Base-by-base conservation (phyloP, 2,329 filamentous ascomycete species). In the Xylaria sp. region DNA sequence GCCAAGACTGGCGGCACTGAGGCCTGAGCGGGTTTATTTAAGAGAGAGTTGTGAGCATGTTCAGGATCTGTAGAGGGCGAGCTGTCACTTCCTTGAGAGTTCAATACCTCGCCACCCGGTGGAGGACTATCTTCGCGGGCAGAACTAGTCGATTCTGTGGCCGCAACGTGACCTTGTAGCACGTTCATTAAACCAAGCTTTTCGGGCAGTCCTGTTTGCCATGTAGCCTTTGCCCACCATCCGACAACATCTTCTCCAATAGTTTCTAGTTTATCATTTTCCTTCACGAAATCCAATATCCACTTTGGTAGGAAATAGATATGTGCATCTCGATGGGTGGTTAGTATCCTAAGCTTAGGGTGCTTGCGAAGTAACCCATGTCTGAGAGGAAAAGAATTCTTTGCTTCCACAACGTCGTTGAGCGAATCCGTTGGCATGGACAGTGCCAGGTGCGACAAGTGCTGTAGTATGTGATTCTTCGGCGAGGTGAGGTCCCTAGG, bases 281-380 rank as follows among this genome's bases (percentile, higher is more conserved):
- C 84, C 65, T 88, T 87, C 47, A 96, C 88, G 78, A 97, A 92
- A 61, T 96, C 90, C 74, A 97, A 87, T 9, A 97, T 87, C 95
- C 96, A 98, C 71, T 89, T 89, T 0, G 96, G 96, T 72, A 99
- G 92, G 69, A 99, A 89, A 79, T 99, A 99, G 65, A 98, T 91
- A 76, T 98, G 95, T 0, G 95, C 92, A 77, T 98, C 95, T 47
- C 96, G 88, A 77, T 96, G 91, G 3, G 90, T 93, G 15, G 90
- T 95, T 66, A 94, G 85, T 85, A 97, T 91, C 73, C 90, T 90
- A 47, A 97, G 84, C 38, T 89, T 88, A 10, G 92, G 89, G 74
- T 97, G 90, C 71, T 88, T 88, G 65, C 89, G 86, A 13, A 97
- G 82, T 33, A 97, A 84, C 3, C 89, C 89, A 74, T 95, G 91